Conservation (phyloP, 331 rosid genomes). For the Pyracantha coccinea region DNA sequence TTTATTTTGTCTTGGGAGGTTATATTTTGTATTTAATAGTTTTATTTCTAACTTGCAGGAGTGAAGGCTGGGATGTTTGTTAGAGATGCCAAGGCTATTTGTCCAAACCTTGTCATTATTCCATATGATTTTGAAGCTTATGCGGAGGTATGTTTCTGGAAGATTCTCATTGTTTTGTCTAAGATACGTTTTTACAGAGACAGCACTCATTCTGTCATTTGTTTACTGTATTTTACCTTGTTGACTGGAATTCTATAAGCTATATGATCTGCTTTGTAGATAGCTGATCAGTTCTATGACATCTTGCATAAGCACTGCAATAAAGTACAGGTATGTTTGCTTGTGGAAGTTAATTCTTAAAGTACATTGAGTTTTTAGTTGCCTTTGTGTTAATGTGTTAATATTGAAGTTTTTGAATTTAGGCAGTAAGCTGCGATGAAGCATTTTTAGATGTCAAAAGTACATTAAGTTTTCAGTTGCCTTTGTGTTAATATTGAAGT, state of each 20-base stretch:
- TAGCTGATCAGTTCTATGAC: conserved; percentile 81
- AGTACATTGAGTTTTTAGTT: conserved; percentile 4
- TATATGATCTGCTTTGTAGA: conserved; percentile 42
- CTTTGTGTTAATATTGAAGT: conserved; percentile 4
- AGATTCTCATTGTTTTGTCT: neutral
- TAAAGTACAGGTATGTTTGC: conserved; percentile 77
- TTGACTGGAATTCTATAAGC: conserved; percentile 3
- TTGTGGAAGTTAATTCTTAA: conserved; percentile 16
- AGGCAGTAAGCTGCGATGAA: conserved; percentile 99
- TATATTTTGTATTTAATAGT: conserved; percentile 6
- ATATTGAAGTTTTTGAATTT: conserved; percentile 14
- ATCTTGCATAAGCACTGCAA: conserved; percentile 68
- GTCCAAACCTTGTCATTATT: conserved; percentile 67
- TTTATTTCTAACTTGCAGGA: conserved; percentile 39
- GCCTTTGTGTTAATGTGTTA: conserved; percentile 2
- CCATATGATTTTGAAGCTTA: conserved; percentile 92
- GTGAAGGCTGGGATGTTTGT: conserved; percentile 90
- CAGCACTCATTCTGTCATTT: neutral
- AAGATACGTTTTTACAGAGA: neutral
- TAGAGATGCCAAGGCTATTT: conserved; percentile 77
- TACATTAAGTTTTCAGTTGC: neutral
- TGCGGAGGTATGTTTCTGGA: conserved; percentile 52
- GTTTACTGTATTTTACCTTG: neutral
- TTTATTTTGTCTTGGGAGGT: conserved; percentile 1
- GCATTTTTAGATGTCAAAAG: conserved; percentile 71